Base-by-base conservation (phyloP, 805 yeast species). In the Kluyveromyces lactis region DNA sequence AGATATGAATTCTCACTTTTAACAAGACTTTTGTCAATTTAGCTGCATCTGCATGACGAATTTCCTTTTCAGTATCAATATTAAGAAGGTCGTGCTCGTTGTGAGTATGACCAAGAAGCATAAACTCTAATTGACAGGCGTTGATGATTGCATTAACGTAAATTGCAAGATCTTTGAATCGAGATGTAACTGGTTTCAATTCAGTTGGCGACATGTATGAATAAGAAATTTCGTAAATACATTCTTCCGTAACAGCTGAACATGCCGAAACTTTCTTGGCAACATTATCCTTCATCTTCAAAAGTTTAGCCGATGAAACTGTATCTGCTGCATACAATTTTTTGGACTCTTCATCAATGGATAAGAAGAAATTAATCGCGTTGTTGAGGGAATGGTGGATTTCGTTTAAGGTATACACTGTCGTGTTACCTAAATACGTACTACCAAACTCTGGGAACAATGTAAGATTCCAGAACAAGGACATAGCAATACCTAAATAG, bases 381-480 rank as follows among this genome's bases (percentile, higher is more conserved):
- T 55, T 50, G 34, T 65, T 66, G 11, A 71, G 43, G 12, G 69
- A 60, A n/a, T 41, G 41, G 15, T 70, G 70, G 2, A 71, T 44
- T 38, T 64, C 68, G 42, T 65, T 62, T 16, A 72, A 36, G 0
- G 69, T 55, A 27, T 62, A 62, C 0, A 67, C 53, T 5, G 69
- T 60, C 1, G 71, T 56, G 26, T 62, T 62, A 21, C 77, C 77
- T 10, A 73, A 48, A 45, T 65, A 69, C 0, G 72, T 63, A 18
- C 73, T 64, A 12, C 78, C 78, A 52, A 70, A 69, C 43, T 73
- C 78, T 1, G 78, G 78, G 45, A 69, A 72, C 10, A 73, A 43
- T 1, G 57, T 26, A 30, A 73, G 36, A 42, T 70, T 72, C 51
- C 70, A 63, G 19, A 65, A 56, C n/a, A 70, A 41, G 0, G 72